phyloP scores from a whole-genome alignment of 1,284 basidiomycete genomes.

The Mycena sp. region DNA sequence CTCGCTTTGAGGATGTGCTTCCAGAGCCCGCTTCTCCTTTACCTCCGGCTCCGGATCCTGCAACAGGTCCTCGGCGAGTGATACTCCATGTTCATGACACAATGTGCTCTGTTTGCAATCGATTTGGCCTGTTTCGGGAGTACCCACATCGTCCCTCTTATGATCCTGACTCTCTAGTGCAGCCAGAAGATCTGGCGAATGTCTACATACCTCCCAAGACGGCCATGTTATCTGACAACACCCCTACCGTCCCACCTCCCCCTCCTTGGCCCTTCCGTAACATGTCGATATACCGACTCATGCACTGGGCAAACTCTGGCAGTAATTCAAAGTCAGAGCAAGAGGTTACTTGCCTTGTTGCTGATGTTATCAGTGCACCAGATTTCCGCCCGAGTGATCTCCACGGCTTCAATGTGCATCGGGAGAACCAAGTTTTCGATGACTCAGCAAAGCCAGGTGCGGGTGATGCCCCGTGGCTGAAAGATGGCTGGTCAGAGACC shows the following conservation, averaged over 20 bases:
- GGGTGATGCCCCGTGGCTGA: neutral
- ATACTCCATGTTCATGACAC: conserved; percentile 41
- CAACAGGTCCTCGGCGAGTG: conserved; percentile 23
- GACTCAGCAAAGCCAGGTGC: neutral
- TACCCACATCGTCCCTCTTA: conserved; percentile 19
- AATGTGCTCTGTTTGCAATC: conserved; percentile 36
- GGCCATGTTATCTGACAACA: no score
- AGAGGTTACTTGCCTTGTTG: conserved; percentile 33
- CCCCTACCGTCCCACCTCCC: neutral
- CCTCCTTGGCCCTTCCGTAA: conserved; percentile 4
- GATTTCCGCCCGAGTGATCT: conserved; percentile 10
- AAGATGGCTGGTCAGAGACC: conserved; percentile 11
- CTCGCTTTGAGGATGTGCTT: neutral
- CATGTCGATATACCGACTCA: no score
- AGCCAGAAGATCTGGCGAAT: conserved; percentile 6
- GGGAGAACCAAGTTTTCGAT: conserved; percentile 11
- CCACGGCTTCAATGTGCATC: conserved; percentile 9
- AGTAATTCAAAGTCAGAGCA: conserved; percentile 31
- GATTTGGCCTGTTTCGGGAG: conserved; percentile 38
- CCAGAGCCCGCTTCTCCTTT: neutral
- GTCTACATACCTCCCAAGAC: neutral
- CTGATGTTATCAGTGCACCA: conserved; percentile 2
- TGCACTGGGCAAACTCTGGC: no score
- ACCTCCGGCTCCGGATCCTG: neutral
- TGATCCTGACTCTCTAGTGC: conserved; percentile 11